Evolutionary conservation across 176 grass and related monocot genomes (phyloP).

Genomic region (Triticum aestivum): DNA sequence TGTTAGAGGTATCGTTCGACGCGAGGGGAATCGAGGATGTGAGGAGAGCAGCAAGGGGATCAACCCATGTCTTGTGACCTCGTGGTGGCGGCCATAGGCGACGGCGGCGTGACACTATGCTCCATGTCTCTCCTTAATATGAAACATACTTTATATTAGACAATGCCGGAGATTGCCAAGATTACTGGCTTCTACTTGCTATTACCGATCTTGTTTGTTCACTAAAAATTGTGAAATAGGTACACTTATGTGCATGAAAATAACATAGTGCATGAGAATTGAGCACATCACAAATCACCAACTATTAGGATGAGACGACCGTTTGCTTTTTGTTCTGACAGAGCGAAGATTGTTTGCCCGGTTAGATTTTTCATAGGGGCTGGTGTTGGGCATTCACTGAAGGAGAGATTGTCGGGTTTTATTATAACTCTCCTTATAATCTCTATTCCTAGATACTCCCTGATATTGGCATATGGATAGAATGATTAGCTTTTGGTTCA

Average conservation of each 20-base stretch:
- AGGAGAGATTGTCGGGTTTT: neutral
- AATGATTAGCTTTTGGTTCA: neutral
- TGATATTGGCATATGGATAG: neutral
- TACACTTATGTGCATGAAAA: neutral
- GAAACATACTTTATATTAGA: neutral
- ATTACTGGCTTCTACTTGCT: neutral
- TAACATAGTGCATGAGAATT: neutral
- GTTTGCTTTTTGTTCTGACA: neutral
- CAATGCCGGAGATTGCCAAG: neutral
- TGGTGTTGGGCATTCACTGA: neutral
- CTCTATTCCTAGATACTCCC: neutral
- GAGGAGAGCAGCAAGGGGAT: neutral
- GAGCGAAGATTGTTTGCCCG: neutral
- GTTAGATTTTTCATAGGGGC: neutral
- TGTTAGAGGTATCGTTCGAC: neutral
- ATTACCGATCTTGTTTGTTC: neutral
- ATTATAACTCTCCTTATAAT: neutral
- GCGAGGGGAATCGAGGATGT: neutral
- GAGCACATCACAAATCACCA: neutral
- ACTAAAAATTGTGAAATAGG: constrained; percentile 7
- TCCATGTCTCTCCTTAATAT: constrained; percentile 2
- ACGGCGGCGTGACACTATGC: neutral
- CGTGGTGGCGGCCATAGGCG: neutral
- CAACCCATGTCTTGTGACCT: neutral
- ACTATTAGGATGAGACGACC: neutral